A percentile compares a stretch with the other conserved stretches of the same genome.
Evolutionary conservation across 73 alveolate genomes (phyloP).

Genomic region (Tetrahymena borealis): DNA sequence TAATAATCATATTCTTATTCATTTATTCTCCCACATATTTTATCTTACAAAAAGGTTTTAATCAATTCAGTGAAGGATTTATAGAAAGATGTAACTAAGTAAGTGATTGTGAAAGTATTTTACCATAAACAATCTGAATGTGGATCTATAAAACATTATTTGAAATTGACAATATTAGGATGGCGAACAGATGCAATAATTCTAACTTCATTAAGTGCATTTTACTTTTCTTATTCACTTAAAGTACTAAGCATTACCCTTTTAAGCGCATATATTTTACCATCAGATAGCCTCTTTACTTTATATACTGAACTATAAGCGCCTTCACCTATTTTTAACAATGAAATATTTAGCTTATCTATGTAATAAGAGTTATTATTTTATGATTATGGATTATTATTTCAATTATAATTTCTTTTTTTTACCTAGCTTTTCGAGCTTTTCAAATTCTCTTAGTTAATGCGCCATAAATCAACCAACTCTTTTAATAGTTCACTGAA

Average conservation of each 20-base stretch:
- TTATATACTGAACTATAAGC: slow-evolving; percentile 49
- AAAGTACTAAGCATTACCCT: slow-evolving; percentile 38
- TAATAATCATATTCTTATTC: too few relatives aligned
- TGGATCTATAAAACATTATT: slow-evolving; percentile 30
- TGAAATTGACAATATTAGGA: slow-evolving; percentile 31
- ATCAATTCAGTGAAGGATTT: too few relatives aligned
- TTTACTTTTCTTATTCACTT: slow-evolving; percentile 44
- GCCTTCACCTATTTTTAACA: slow-evolving; percentile 35
- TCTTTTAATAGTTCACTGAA: background rate
- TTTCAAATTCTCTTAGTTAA: background rate
- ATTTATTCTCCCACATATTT: too few relatives aligned
- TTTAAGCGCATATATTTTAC: slow-evolving; percentile 44
- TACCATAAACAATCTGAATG: slow-evolving; percentile 28
- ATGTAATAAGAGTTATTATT: too few relatives aligned
- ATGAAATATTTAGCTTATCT: too few relatives aligned
- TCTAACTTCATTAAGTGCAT: slow-evolving; percentile 52
- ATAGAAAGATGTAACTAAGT: too few relatives aligned
- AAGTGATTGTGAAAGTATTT: too few relatives aligned
- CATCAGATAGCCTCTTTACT: slow-evolving; percentile 38
- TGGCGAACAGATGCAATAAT: slow-evolving; percentile 50
- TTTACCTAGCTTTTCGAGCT: background rate
- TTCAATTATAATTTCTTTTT: too few relatives aligned
- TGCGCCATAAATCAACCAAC: background rate
- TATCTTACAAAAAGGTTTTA: too few relatives aligned
- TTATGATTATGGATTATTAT: too few relatives aligned